A percentile compares a stretch with the other conserved stretches of the same genome.
Evolutionary conservation across 495 filamentous ascomycete species (phyloP).

Genomic region (Cladorrhinum samala): DNA sequence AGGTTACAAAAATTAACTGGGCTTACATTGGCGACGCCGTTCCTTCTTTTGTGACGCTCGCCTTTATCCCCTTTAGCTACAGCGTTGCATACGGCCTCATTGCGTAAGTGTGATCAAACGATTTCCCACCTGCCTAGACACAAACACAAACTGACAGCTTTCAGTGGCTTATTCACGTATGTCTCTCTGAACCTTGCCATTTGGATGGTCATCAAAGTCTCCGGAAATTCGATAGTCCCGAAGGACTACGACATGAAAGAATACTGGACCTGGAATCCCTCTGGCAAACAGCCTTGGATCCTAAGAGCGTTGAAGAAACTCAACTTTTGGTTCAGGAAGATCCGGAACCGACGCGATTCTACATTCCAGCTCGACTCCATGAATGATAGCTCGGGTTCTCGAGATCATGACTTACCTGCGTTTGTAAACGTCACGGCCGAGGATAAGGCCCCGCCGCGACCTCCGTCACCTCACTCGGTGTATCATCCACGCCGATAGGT

Average conservation of each 20-base stretch:
- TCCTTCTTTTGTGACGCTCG: conserved; percentile 73
- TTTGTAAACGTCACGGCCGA: background rate
- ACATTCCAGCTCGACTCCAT: conserved; percentile 7
- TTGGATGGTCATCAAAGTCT: conserved; percentile 48
- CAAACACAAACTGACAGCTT: conserved; percentile 11
- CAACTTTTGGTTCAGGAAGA: conserved; percentile 13
- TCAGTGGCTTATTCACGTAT: conserved; percentile 65
- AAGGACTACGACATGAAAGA: conserved; percentile 68
- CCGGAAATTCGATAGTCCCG: conserved; percentile 56
- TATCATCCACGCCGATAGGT: background rate
- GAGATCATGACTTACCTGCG: background rate
- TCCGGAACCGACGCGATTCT: conserved; percentile 1
- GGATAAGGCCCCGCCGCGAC: background rate
- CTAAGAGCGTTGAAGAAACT: conserved; percentile 16
- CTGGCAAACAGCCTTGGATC: conserved; percentile 28
- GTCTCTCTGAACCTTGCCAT: conserved; percentile 59
- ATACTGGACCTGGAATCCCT: conserved; percentile 61
- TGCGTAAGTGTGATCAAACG: conserved; percentile 38
- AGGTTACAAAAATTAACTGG: conserved; percentile 51
- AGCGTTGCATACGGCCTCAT: conserved; percentile 76
- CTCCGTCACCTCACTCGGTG: background rate
- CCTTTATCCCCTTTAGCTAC: conserved; percentile 77
- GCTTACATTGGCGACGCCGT: conserved; percentile 60
- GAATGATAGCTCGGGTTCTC: conserved; percentile 4
- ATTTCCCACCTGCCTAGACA: background rate